Evolutionary conservation across 164 flowering plant genomes (phyloP), one percentile per base, ranked within the genome.

Genomic region (Pachysandra terminalis): DNA sequence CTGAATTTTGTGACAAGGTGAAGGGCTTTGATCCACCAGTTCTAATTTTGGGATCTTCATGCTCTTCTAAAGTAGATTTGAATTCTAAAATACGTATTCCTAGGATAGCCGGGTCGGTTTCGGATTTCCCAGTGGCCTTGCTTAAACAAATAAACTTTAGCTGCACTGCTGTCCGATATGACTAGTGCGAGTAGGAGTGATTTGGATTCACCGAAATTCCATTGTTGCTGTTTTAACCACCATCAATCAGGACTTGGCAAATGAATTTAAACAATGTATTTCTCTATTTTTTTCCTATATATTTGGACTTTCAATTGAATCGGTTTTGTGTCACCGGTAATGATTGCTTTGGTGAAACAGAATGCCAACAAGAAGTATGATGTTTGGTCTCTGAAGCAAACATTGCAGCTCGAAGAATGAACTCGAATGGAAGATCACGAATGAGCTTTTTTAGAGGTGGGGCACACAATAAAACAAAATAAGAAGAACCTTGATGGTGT

Each of bases 141-240:
- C 78, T 94, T 52, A 56, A 69, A 54, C 90, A 84, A 65, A 83
- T 87, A 61, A 97, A 94, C 77, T n/a, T 73, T 89, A 16, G 94
- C 97, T 4, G 81, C 84, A 14, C 73, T 88, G 21, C 80, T 90
- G 5, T 88, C 97, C 5, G 97, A 95, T 1, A 91, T 93, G 1
- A 91, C 97, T 9, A 93, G 97, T 1, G 84, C 77, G 19, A 89
- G 97, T 74, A 91, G 97, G 97, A 7, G 95, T 91, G 23, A 78
- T 80, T 7, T 84, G 88, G 19, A 83, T 95, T 1, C 97, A 91
- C 63, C 64, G 75, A 62, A 91, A 79, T 69, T 68, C 86, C 6
- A 91, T 91, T 87, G 12, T 82, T 83, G 91, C 86, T 86, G 1
- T 83, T 7, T 7, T 32, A 3, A 32, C 79, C 78, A 0, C 32